Conservation (phyloP, 2,329 filamentous ascomycete species). For the Didymellaceae sp. region DNA sequence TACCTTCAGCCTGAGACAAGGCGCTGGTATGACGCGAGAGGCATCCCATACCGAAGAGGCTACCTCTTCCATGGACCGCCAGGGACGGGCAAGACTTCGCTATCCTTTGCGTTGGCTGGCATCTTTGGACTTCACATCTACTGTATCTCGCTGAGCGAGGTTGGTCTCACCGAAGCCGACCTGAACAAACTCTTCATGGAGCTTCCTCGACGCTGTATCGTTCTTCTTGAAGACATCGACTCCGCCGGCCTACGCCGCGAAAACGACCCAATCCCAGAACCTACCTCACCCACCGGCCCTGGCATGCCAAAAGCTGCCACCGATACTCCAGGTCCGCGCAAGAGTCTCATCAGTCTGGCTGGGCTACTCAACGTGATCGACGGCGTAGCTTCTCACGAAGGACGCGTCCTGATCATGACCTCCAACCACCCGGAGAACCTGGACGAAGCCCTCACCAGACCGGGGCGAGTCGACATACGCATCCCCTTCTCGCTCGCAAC, state of each 20-base stretch:
- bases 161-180: constrained; percentile 74
- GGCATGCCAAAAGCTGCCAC: background rate
- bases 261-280: constrained; percentile 24
- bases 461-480: constrained; percentile 73
- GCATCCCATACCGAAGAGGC: constrained; percentile 84
- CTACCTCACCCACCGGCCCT: background rate
- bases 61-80: constrained; percentile 84
- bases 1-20: constrained; percentile 75
- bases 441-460: constrained; percentile 75
- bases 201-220: constrained; percentile 54
- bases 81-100: constrained; percentile 74
- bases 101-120: constrained; percentile 53
- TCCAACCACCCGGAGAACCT: constrained; percentile 77
- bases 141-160: constrained; percentile 63
- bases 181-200: constrained; percentile 53
- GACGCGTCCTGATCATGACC: constrained; percentile 81
- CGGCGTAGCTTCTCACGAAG: constrained; percentile 79
- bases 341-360: constrained; percentile 71
- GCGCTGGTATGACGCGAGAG: constrained; percentile 83
- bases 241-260: constrained; percentile 53
- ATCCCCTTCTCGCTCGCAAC: constrained; percentile 63
- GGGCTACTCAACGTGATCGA: constrained; percentile 85
- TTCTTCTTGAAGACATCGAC: constrained; percentile 57
- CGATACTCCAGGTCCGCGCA: constrained; percentile 13
- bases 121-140: constrained; percentile 57